Evolutionary conservation across 768 basidiomycete genomes (phyloP).

Genomic region (Agrocybe pediades): DNA sequence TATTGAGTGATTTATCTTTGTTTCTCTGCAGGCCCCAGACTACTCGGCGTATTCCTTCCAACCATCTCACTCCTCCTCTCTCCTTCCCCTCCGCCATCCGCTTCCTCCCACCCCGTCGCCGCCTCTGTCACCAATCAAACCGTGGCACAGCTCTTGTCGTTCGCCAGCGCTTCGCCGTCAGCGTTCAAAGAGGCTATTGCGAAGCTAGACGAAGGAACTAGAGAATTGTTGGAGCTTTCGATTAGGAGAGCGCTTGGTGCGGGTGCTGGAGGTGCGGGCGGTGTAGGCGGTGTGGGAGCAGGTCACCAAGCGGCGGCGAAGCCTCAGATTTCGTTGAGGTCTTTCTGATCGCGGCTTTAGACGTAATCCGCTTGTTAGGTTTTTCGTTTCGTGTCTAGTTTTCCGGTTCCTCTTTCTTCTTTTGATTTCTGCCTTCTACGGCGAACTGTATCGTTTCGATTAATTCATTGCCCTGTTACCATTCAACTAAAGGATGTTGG

Average conservation of each 20-base stretch:
- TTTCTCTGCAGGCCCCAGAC: conserved; percentile 52
- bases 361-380: too few species aligned
- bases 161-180: conserved; percentile 69
- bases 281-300: conserved; percentile 15
- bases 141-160: conserved; percentile 66
- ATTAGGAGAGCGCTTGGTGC: conserved; percentile 75
- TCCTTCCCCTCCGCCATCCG: conserved; percentile 42
- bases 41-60: conserved; percentile 75
- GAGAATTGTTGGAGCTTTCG: conserved; percentile 72
- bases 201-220: conserved; percentile 56
- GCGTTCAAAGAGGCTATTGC: conserved; percentile 86
- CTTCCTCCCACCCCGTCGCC: conserved; percentile 23
- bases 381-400: too few species aligned
- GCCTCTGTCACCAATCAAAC: conserved; percentile 53
- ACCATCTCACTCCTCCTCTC: conserved; percentile 72
- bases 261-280: conserved; percentile 15
- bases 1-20: too few species aligned
- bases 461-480: too few species aligned
- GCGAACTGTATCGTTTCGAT: too few species aligned
- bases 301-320: conserved; percentile 43
- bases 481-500: too few species aligned
- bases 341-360: too few species aligned
- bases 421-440: too few species aligned
- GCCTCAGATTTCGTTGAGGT: conserved; percentile 78
- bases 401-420: too few species aligned